Base-by-base conservation (phyloP, 1,284 basidiomycete species). In the Coniferiporia weirii region DNA sequence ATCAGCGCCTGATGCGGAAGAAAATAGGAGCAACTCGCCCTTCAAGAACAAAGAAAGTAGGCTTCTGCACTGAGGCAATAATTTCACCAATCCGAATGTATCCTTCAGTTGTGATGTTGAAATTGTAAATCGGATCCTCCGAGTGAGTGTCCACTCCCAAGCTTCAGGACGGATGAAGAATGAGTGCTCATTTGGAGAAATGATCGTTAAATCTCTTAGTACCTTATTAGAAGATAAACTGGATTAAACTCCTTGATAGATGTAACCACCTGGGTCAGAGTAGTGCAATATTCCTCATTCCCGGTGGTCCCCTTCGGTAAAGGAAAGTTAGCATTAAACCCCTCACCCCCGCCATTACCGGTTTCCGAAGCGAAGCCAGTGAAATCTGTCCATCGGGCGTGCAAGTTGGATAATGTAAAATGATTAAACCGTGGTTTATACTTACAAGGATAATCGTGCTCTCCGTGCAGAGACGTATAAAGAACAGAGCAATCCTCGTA, bases 61-160 rank as follows among this genome's bases (percentile, higher is more conserved):
- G 68, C 47, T 65, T 64, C n/a, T 55, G 52, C 0, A 71, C 17
- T 15, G 52, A 49, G 12, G 66, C 64, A 13, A 75, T 70, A n/a
- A 66, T 52, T 34, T 44, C 49, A n/a, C 73, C 72, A 19, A 75
- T 72, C 20, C 62, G 57, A 10, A 59, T 45, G 54, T 75, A 75
- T 13, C 68, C 71, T 6, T 62, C 63, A 2, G 61, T 61, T 9
- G 71, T 70, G 52, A 75, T 54, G n/a, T 65, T 61, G 62, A 75
- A 73, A 34, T 70, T 66, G 48, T 70, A 68, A 32, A 75, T 67
- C n/a, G 72, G 72, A 47, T 75, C 72, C 51, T 71, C 69, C 1
- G 56, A 54, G 62, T 68, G 73, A 2, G 73, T 75, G 62, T 76
- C 73, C 27, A 74, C 71, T 8, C 74, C 74, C 35, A 75, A 67